phyloP scores from a whole-genome alignment of 495 filamentous ascomycete genomes.

The Aspergillus baeticus region DNA sequence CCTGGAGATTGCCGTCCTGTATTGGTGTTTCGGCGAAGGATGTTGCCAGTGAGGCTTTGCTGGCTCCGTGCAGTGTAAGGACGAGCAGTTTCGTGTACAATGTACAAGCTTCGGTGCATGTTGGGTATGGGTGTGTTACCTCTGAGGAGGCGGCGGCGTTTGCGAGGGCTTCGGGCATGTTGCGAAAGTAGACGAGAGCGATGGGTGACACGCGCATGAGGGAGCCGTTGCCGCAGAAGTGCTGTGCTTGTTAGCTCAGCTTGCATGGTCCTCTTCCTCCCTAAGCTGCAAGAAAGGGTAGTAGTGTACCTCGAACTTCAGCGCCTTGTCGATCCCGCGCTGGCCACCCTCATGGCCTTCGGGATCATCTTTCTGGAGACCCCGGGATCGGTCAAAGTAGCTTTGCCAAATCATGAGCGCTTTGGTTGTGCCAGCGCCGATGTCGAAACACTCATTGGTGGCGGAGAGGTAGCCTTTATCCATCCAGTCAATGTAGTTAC shows the following conservation, averaged over 20 bases:
- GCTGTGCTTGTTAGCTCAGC: background rate
- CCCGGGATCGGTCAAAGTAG: background rate
- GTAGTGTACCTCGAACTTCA: background rate
- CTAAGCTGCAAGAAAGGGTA: background rate
- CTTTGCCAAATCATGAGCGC: conserved; percentile 37
- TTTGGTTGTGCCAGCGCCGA: conserved; percentile 24
- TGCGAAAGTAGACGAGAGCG: conserved; percentile 28
- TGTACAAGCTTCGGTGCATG: conserved; percentile 41
- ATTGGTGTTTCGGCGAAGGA: background rate
- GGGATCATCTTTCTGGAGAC: background rate
- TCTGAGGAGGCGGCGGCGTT: conserved; percentile 27
- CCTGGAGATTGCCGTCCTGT: conserved; percentile 8
- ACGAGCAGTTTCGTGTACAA: conserved; percentile 33
- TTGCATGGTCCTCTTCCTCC: background rate
- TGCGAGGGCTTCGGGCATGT: conserved; percentile 20
- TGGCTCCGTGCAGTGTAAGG: conserved; percentile 6
- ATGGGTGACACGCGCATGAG: conserved; percentile 47
- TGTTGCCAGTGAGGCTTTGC: conserved; percentile 17
- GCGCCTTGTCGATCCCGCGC: background rate
- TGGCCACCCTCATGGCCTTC: conserved; percentile 10
- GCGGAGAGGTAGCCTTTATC: background rate
- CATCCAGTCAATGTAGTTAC: conserved; percentile 39
- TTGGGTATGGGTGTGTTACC: conserved; percentile 40
- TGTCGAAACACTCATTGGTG: background rate
- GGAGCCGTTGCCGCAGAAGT: conserved; percentile 34